phyloP scores from a whole-genome alignment of 352 stramenopile species.

The Pythium pyrilobum region DNA sequence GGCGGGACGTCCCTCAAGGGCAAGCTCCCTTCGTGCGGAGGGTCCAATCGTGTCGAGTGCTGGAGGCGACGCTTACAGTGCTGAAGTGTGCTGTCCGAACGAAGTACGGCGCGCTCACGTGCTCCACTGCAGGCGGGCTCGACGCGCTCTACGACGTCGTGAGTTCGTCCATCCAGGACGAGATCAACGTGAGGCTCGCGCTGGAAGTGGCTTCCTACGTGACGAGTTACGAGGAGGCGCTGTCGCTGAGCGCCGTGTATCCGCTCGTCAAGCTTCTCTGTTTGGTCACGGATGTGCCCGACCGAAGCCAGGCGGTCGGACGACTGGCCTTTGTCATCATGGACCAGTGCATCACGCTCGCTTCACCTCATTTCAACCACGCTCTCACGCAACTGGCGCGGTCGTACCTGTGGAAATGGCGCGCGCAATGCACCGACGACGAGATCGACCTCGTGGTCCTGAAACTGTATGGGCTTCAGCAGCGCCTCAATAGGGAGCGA shows the following conservation, averaged over 20 bases:
- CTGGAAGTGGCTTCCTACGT: slow-evolving; percentile 38
- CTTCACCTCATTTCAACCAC: slow-evolving; percentile 12
- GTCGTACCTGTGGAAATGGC: slow-evolving; percentile 25
- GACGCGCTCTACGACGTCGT: slow-evolving; percentile 27
- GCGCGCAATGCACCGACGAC: slow-evolving; percentile 9
- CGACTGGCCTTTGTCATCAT: slow-evolving; percentile 29
- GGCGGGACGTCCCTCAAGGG: no score
- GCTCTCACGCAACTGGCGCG: slow-evolving; percentile 27
- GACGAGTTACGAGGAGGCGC: slow-evolving; percentile 25
- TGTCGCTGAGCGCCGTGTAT: slow-evolving; percentile 3
- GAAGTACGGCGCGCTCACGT: slow-evolving; percentile 26
- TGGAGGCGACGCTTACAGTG: slow-evolving; percentile 20
- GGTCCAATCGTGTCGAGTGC: not conserved
- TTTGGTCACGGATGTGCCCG: slow-evolving; percentile 11
- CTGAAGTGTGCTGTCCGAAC: slow-evolving; percentile 24
- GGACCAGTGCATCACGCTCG: slow-evolving; percentile 28
- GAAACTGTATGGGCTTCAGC: slow-evolving; percentile 22
- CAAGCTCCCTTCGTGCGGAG: not conserved
- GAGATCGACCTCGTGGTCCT: slow-evolving; percentile 18
- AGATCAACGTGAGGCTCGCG: slow-evolving; percentile 17
- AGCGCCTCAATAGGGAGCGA: not conserved
- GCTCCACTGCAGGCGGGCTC: slow-evolving; percentile 19
- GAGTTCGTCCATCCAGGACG: slow-evolving; percentile 26
- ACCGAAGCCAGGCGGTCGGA: slow-evolving; percentile 3
- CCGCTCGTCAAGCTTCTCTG: slow-evolving; percentile 30